Evolutionary conservation across 352 stramenopile genomes (phyloP), one percentile per base, ranked within the genome.

Genomic region (Phytophthora litchii): DNA sequence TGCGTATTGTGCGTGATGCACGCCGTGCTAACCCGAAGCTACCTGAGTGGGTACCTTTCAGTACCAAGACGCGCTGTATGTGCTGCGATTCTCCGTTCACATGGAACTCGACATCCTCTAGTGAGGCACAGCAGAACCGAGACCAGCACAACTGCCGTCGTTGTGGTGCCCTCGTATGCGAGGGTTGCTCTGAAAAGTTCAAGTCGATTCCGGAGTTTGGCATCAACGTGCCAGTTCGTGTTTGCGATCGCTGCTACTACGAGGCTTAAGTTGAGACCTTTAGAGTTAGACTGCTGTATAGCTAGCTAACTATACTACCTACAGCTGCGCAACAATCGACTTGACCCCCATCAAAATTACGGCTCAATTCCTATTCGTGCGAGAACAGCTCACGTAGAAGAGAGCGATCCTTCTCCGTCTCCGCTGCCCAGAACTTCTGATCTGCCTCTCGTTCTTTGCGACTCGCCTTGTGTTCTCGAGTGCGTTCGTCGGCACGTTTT

Each of bases 61-160:
- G 83, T 50, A 94, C 84, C 3, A 90, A 92, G 63, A 91, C 83
- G 23, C 81, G 83, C 12, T 95, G 86, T 69, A 91, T 93, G 88
- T 93, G 83, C 70, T 96, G 88, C 59, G 86, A 94, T 59, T 85
- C 77, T 17, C 84, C 85, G 16, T 96, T 96, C 58, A 96, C 88
- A 41, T 96, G 88, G 88, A 94, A 94, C 59, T 93, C 84, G 61
- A 96, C 86, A 48, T 94, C 85, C n/a, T 87, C 73, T 17, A 95
- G 86, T 46, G 85, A 96, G 46, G 88, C 89, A 2, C 89, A 97
- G 62, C 79, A 91, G 48, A 93, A 94, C 44, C 80, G 82, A 27
- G 89, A 97, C 66, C 89, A 96, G 67, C 88, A 97, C 72, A 96
- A 96, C 54, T 97, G 89, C 65, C 73, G 86, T 49, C 85, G 78